Evolutionary conservation across 352 stramenopile species (phyloP), one percentile per base, ranked within the genome.

Genomic region (Elongisporangium senticosum): DNA sequence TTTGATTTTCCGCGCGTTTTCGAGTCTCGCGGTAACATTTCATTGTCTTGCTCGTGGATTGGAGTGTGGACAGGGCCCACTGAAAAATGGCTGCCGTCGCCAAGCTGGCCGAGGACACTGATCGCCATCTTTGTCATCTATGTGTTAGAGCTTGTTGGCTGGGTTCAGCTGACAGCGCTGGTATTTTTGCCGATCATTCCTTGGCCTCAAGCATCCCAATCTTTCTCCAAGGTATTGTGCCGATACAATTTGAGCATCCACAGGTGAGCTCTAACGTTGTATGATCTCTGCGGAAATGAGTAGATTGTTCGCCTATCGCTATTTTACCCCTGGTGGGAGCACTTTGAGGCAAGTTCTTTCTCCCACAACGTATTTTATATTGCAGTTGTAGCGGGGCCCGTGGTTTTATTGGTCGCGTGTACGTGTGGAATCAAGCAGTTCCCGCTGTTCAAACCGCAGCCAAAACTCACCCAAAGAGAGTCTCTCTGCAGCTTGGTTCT

Each of bases 361-460:
- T 63, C 72, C 7, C 62, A 56, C 8, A 40, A 53, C 1, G 51
- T 69, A 24, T 61, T 90, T 26, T 90, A 83, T 51, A n/a, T 64
- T 19, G 71, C 72, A 2, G 49, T 77, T 1, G 71, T 55, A 11
- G 72, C 72, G n/a, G 69, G 83, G 4, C 76, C 74, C 10, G 72
- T 56, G 0, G 43, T 69, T 10, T 56, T 85, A 6, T 4, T 77
- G 1, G 0, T 74, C 8, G 59, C 67, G 0, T 77, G 68, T 50
- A 6, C 73, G 4, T 51, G 85, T 2, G 78, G 80, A 1, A 33
- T 55, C 15, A 83, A 83, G 54, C 53, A 75, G 19, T 88, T 87
- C 39, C 74, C 80, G 10, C 50, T 90, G 22, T 89, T 89, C 59
- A 89, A 89, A 53, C 75, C 78, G 0, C 77, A 89, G 53, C 77